Evolutionary conservation across 805 yeast genomes (phyloP).

Genomic region (Starmerella etchellsii): DNA sequence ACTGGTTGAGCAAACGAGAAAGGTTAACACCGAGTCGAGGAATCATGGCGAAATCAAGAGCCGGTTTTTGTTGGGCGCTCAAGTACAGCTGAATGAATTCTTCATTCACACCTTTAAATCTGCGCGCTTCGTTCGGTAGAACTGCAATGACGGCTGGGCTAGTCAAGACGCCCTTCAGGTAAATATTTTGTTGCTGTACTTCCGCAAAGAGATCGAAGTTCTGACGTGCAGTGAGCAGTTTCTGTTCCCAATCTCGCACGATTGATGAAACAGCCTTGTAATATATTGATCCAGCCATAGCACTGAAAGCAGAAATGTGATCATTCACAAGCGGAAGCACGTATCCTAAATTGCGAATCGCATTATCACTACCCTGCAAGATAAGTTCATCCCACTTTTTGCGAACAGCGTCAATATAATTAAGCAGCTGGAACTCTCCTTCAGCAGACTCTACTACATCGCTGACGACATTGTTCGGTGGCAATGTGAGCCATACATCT

Average conservation of each 20-base stretch:
- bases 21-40: conserved; percentile 38
- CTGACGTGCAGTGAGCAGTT: conserved; percentile 38
- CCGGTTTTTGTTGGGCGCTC: conserved; percentile 26
- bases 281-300: conserved; percentile 61
- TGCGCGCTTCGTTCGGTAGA: conserved; percentile 53
- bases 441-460: conserved; percentile 49
- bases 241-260: conserved; percentile 41
- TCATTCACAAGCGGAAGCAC: conserved; percentile 47
- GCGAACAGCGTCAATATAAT: conserved; percentile 39
- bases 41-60: conserved; percentile 42
- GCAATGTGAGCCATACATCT: conserved; percentile 40
- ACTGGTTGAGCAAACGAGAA: conserved; percentile 41
- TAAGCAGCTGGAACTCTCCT: conserved; percentile 57
- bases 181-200: conserved; percentile 79
- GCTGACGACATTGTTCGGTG: conserved; percentile 38
- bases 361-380: conserved; percentile 41
- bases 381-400: conserved; percentile 42
- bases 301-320: conserved; percentile 46
- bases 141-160: conserved; percentile 32
- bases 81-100: conserved; percentile 38
- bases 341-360: conserved; percentile 56
- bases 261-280: conserved; percentile 49
- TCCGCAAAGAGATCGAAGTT: conserved; percentile 65
- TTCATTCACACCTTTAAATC: conserved; percentile 42
- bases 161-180: conserved; percentile 63